A percentile compares a stretch with the other conserved stretches of the same genome.
Evolutionary conservation across 1,284 basidiomycete genomes (phyloP).

Genomic region (Earliella scabrosa): DNA sequence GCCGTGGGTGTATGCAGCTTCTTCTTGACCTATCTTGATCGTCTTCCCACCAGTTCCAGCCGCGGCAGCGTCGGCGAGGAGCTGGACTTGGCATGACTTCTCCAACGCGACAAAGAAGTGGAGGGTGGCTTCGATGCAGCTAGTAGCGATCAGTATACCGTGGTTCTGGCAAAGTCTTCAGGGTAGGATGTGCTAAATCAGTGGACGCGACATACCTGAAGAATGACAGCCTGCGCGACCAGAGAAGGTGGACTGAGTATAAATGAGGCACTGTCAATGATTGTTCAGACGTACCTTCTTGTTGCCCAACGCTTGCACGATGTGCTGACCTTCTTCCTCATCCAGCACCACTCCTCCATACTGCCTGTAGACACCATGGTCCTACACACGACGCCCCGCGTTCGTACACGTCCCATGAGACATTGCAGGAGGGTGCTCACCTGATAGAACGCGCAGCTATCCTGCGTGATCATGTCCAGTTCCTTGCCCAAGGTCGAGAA

Average conservation of each 20-base stretch:
- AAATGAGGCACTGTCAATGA: too few relatives aligned
- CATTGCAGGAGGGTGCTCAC: slow-evolving; percentile 1
- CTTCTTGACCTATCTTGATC: slow-evolving; percentile 31
- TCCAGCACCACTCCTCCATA: slow-evolving; percentile 64
- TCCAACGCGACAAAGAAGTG: slow-evolving; percentile 45
- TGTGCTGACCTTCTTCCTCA: slow-evolving; percentile 59
- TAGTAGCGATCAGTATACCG: slow-evolving; percentile 55
- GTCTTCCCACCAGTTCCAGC: slow-evolving; percentile 38
- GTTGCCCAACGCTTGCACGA: slow-evolving; percentile 55
- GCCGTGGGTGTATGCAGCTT: slow-evolving; percentile 33
- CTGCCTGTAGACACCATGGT: slow-evolving; percentile 46
- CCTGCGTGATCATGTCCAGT: slow-evolving; percentile 57
- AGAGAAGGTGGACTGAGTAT: not conserved
- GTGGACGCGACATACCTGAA: slow-evolving; percentile 20
- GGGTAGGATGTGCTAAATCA: not conserved
- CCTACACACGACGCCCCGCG: slow-evolving; percentile 18
- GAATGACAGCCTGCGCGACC: slow-evolving; percentile 11
- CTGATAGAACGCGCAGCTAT: slow-evolving; percentile 51
- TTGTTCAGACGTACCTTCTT: slow-evolving; percentile 44
- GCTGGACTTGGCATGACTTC: slow-evolving; percentile 53
- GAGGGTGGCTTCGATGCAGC: slow-evolving; percentile 45
- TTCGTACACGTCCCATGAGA: not conserved
- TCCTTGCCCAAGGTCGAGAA: slow-evolving; percentile 62
- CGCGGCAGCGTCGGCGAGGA: slow-evolving; percentile 53
- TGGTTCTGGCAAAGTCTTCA: slow-evolving; percentile 49